Base-by-base conservation (phyloP, 2,329 filamentous ascomycete genomes). In the Aspergillus arachidicola region DNA sequence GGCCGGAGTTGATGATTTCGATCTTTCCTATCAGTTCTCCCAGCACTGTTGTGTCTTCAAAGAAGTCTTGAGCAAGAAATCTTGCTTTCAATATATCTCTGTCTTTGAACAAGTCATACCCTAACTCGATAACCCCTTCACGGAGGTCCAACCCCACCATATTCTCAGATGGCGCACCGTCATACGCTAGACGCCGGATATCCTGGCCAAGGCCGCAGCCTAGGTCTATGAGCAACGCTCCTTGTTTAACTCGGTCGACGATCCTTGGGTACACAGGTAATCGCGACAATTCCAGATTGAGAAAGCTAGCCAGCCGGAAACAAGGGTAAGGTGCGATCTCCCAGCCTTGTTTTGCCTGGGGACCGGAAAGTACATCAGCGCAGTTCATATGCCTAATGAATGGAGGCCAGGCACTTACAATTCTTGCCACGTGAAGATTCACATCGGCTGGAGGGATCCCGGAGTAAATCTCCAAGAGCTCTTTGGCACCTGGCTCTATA, bases 61-160 rank as follows among this genome's bases (percentile, higher is more conserved):
- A 59, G 21, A 64, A 64, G n/a, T 66, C 61, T 4, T 58, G 45
- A 14, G 32, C 38, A 19, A 66, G 21, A 21, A 64, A 62, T 1
- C 11, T 5, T n/a, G 51, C 28, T 4, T 23, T 43, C 1, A 60
- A 46, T 3, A 4, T 55, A 10, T 36, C 10, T 1, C n/a, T 11
- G 41, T 59, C 45, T 1, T 21, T 11, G 23, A 53, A 59, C 11
- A 59, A 6, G 4, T 59, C 12, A 16, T 51, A 53, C 21, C 57
- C 57, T 4, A 59, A 12, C 4, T 59, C 30, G 11, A 53, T 19
- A 21, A 26, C 41, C 5, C 9, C 45, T 6, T 14, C 23, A 2
- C 10, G 9, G 4, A 53, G 19, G 9, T 59, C 57, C 32, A 53
- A 1, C 1, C 30, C 57, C 12, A 41, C 21, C 4, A 53, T n/a